Base-by-base conservation (phyloP, 1,284 basidiomycete species). In the Pseudozyma pruni region DNA sequence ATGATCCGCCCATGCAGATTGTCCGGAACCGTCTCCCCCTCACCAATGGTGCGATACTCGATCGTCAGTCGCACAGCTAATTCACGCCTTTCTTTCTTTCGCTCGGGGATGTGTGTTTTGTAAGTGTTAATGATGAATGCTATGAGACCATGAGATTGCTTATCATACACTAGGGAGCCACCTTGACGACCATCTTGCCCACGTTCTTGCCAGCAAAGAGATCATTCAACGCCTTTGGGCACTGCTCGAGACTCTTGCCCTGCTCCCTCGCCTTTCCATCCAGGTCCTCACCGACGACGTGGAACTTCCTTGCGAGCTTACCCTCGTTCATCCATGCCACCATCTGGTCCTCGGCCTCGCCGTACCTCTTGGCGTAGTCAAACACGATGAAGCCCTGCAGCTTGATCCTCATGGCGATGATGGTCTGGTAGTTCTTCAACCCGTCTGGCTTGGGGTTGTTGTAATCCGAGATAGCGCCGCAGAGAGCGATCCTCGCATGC, bases 321-420 rank as follows among this genome's bases (percentile, higher is more conserved):
- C n/a, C n/a, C 51, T 85, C 84, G 4, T 85, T 85, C 41, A 89
- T 78, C 63, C 86, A 85, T 29, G 83, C 78, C 0, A 86, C 85
- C 35, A 91, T 80, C 41, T 86, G 85, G 8, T 82, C 76, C 34
- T 58, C 53, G 8, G 74, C 69, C 33, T 34, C 33, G 33, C n/a
- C 29, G 52, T 70, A 72, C 11, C 68, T 38, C 39, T 61, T 54
- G 25, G 23, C 31, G 49, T 72, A 74, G 37, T 69, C 64, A 17
- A 75, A 67, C 22, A 69, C 61, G 48, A 71, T 64, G 84, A 95
- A 95, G 8, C 93, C 93, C 82, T 91, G 85, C 2, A 94, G 87
- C 38, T 85, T 89, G 16, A 90, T 91, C 39, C 91, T 87, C 83
- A 90, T 89, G 0, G 87, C 82, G 76, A 95, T 92, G 52, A 95